Base-by-base conservation (phyloP, 805 yeast species). In the Ogataea angusta region DNA sequence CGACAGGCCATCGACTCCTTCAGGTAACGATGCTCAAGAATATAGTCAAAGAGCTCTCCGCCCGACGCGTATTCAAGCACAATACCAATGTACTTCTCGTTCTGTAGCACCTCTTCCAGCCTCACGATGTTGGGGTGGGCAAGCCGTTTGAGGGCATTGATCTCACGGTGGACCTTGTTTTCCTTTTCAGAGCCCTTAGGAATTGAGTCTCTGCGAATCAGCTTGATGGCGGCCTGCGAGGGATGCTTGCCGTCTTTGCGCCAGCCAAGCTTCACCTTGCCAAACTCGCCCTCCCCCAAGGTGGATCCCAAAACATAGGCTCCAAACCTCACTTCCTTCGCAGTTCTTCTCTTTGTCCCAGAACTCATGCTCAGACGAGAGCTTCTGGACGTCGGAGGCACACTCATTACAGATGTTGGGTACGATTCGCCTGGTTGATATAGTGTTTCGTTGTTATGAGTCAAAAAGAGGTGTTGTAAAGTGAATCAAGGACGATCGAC, bases 231-330 rank as follows among this genome's bases (percentile, higher is more conserved):
- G 9, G 88, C 95, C 65, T 89, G 95, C 27, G 83, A 75, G 3
- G 88, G 83, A 44, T 79, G 77, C 57, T 78, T 67, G 14, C 88
- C 89, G 53, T 81, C 90, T 60, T 85, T 86, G 45, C 95, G 73
- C 97, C 97, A 91, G 10, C 97, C 98, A 16, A 93, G 70, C 61
- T 91, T 93, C 43, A 93, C 99, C 63, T 93, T 91, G 44, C 99
- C 99, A 63, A 93, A 93, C 60, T 93, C 99, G 35, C 99, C 99
- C 66, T 93, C 96, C 24, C 99, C 99, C 10, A 93, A 68, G 0
- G 99, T 91, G 10, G 95, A 82, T 2, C 98, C 99, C 6, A 93
- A 72, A 16, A 86, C 77, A 57, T 90, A 93, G 10, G 86, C 80
- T 18, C 99, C 99, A 60, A 93, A 90, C 28, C 95, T 75, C 15